phyloP scores from a whole-genome alignment of 768 basidiomycete species.

The Lactarius akahatsu region DNA sequence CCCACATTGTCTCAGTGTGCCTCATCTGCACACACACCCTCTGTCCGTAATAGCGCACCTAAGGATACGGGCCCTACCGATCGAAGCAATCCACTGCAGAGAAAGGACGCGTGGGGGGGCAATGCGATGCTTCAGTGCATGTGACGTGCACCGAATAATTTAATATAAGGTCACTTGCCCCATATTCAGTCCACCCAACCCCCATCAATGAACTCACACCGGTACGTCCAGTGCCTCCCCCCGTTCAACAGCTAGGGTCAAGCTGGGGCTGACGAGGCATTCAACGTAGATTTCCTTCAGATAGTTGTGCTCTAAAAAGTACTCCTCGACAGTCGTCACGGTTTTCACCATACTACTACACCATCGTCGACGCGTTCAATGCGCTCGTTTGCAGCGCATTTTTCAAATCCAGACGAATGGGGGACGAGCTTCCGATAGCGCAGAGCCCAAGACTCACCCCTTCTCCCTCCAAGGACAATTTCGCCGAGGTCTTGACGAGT shows the following conservation, averaged over 20 bases:
- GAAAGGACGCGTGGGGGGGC: neutral
- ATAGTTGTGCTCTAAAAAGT: neutral
- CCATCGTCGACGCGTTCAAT: slow-evolving; percentile 8
- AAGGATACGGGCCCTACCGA: neutral
- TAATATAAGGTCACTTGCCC: slow-evolving; percentile 15
- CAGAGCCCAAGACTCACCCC: neutral
- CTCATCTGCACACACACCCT: neutral
- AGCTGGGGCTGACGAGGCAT: neutral
- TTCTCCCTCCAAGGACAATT: slow-evolving; percentile 6
- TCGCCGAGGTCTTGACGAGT: neutral
- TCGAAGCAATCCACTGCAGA: neutral
- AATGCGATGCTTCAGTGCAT: slow-evolving; percentile 17
- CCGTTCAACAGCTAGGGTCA: neutral
- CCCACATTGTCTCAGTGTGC: neutral
- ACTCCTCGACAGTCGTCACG: neutral
- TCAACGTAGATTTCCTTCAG: neutral
- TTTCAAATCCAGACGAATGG: slow-evolving; percentile 16
- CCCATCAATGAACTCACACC: slow-evolving; percentile 10
- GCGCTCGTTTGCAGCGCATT: slow-evolving; percentile 13
- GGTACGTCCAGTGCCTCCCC: neutral
- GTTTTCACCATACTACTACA: neutral
- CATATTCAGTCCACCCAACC: neutral
- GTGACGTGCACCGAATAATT: slow-evolving; percentile 13
- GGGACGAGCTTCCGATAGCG: neutral
- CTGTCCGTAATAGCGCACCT: neutral